Evolutionary conservation across 768 basidiomycete species (phyloP), one percentile per base, ranked within the genome.

Genomic region (Pleurotus giganteus): DNA sequence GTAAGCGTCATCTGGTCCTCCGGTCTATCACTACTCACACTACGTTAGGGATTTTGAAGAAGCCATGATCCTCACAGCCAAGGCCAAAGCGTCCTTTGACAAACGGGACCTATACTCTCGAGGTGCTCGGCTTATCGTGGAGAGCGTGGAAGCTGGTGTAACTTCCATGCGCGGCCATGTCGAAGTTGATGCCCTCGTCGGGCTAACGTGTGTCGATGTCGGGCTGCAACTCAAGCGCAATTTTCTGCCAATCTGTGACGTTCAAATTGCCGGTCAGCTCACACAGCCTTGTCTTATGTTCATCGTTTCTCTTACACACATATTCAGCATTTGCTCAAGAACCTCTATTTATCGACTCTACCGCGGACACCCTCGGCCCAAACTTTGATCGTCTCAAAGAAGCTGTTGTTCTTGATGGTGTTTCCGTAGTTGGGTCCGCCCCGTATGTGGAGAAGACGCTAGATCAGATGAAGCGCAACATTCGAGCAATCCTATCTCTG

Each of bases 101-200:
- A 46, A 61, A 17, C 70, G 69, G 15, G 82, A 83, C 63, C 68
- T 85, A 17, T 75, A 81, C 56, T 62, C 58, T 52, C 77, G 85
- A 36, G 84, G 84, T 3, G 71, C 71, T 24, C 74, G 75, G 47
- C 69, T 87, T 17, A 78, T 87, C 57, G 65, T 73, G 34, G 78
- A 84, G 62, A 84, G 83, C 60, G 70, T 86, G 46, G 75, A 80
- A 60, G 74, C 74, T 51, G 83, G 85, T n/a, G 83, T 85, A 37
- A 86, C 84, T 26, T 70, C 74, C 12, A 85, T 85, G 77, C 79
- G 83, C 15, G 84, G 85, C n/a, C 84, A 83, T 63, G 82, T 87
- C 45, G 85, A 87, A 67, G 77, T 85, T 9, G 86, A 86, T 62
- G 68, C 65, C 2, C 71, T 74, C 13, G 81, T 85, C n/a, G 69